Percentiles rank a stretch among this genome's conserved stretches.
Evolutionary conservation across 1,284 basidiomycete species (phyloP).

Genomic region (Ceratobasidium papillatum): DNA sequence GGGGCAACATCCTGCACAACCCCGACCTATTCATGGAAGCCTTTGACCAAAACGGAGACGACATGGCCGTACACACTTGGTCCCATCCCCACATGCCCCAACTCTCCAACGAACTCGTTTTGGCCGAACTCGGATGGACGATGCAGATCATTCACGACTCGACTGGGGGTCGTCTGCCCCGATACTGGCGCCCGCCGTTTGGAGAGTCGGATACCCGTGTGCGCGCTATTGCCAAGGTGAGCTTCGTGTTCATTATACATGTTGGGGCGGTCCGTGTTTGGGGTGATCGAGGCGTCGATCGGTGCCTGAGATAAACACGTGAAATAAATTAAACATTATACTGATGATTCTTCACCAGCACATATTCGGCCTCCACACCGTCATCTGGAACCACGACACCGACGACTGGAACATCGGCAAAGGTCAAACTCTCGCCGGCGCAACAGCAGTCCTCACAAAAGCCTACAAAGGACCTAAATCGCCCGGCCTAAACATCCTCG

Average conservation of each 20-base stretch:
- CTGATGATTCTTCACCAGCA: constrained; percentile 50
- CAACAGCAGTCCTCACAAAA: constrained; percentile 59
- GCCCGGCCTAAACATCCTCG: constrained; percentile 80
- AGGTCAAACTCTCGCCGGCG: constrained; percentile 53
- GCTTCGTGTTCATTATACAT: no score
- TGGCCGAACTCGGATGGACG: constrained; percentile 86
- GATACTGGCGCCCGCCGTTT: constrained; percentile 80
- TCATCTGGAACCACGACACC: constrained; percentile 80
- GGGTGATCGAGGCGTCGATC: not conserved
- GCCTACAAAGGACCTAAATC: constrained; percentile 70
- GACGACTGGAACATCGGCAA: constrained; percentile 43
- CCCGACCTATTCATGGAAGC: constrained; percentile 64
- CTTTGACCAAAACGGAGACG: constrained; percentile 59
- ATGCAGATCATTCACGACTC: constrained; percentile 83
- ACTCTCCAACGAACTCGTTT: constrained; percentile 69
- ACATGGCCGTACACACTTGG: constrained; percentile 83
- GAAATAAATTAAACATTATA: not conserved
- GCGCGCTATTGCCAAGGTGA: constrained; percentile 67
- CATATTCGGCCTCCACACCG: constrained; percentile 72
- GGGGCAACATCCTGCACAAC: constrained; percentile 69
- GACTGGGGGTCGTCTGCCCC: constrained; percentile 75
- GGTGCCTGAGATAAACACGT: not conserved
- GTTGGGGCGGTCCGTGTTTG: no score
- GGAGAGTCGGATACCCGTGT: constrained; percentile 81
- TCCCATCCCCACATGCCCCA: constrained; percentile 85